Evolutionary conservation across 108 stramenopile genomes (phyloP).

Genomic region (Cyclotella cryptica): DNA sequence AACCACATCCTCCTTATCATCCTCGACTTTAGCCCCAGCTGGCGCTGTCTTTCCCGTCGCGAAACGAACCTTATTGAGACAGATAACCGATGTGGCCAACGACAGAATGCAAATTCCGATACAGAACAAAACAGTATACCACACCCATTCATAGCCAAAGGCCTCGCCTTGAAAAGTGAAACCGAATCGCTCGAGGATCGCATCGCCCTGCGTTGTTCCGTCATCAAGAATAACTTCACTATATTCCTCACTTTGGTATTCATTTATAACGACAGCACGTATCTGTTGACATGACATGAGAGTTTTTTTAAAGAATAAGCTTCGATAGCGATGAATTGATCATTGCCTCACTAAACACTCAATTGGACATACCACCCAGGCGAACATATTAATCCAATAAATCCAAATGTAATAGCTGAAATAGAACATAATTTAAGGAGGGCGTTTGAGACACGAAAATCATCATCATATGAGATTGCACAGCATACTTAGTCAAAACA

Average conservation of each 20-base stretch:
- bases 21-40: conserved; percentile 27
- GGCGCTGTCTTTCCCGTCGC: conserved; percentile 32
- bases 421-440: too few relatives aligned
- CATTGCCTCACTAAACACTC: neutral
- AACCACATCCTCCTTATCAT: neutral
- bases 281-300: conserved; percentile 6
- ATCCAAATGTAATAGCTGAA: conserved; percentile 64
- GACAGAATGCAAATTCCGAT: conserved; percentile 36
- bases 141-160: conserved; percentile 56
- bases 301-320: neutral
- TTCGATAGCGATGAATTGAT: neutral
- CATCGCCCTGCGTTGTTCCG: conserved; percentile 59
- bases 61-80: conserved; percentile 29
- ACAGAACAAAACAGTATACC: conserved; percentile 42
- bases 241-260: conserved; percentile 64
- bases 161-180: conserved; percentile 47
- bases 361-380: conserved; percentile 44
- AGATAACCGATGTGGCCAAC: conserved; percentile 11
- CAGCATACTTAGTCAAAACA: neutral
- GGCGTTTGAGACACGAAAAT: too few relatives aligned
- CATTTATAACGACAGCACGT: conserved; percentile 64
- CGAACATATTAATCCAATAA: conserved; percentile 70
- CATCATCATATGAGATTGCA: neutral
- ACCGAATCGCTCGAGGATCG: conserved; percentile 54
- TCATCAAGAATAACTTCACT: conserved; percentile 33